These are phyloP conservation scores for Fusarium ramigenum DNA, from an alignment of 2,329 filamentous ascomycete species.

Conservation along the genomic window DNA sequence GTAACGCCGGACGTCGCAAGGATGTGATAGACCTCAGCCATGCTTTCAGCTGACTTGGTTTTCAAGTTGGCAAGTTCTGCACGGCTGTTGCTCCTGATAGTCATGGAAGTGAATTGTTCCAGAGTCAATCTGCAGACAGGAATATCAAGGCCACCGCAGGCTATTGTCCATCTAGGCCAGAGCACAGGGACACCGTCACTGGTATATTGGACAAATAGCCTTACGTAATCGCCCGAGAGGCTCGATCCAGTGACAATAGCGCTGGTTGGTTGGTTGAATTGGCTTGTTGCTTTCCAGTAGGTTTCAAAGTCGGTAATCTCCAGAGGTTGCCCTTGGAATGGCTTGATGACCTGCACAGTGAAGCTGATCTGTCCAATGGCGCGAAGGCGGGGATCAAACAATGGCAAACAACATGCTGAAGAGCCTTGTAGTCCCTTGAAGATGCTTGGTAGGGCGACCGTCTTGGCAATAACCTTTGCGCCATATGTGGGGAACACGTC, in stretches of 20 bases:
- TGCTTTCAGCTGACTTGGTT: slow-evolving; percentile 59
- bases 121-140: slow-evolving; percentile 82
- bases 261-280: slow-evolving; percentile 81
- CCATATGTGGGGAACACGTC: slow-evolving; percentile 98
- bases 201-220: slow-evolving; percentile 91
- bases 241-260: slow-evolving; percentile 95
- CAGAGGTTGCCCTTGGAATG: slow-evolving; percentile 88
- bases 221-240: slow-evolving; percentile 92
- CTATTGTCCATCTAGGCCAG: slow-evolving; percentile 85
- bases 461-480: slow-evolving; percentile 96
- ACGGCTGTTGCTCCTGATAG: slow-evolving; percentile 54
- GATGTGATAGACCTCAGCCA: slow-evolving; percentile 75
- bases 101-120: slow-evolving; percentile 72
- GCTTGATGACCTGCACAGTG: slow-evolving; percentile 95
- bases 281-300: slow-evolving; percentile 98
- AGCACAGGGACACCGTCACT: slow-evolving; percentile 87
- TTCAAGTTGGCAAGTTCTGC: slow-evolving; percentile 55
- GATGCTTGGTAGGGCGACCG: slow-evolving; percentile 86
- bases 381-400: slow-evolving; percentile 91
- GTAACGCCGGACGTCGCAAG: slow-evolving; percentile 82
- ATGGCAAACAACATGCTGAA: slow-evolving; percentile 82
- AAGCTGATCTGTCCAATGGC: slow-evolving; percentile 95
- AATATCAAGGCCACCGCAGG: slow-evolving; percentile 79
- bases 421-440: slow-evolving; percentile 81
- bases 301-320: slow-evolving; percentile 99